These are phyloP conservation scores for Hsuehochloa calcarea DNA, from an alignment of 176 grass and related monocot genomes.

Conservation along the genomic window DNA sequence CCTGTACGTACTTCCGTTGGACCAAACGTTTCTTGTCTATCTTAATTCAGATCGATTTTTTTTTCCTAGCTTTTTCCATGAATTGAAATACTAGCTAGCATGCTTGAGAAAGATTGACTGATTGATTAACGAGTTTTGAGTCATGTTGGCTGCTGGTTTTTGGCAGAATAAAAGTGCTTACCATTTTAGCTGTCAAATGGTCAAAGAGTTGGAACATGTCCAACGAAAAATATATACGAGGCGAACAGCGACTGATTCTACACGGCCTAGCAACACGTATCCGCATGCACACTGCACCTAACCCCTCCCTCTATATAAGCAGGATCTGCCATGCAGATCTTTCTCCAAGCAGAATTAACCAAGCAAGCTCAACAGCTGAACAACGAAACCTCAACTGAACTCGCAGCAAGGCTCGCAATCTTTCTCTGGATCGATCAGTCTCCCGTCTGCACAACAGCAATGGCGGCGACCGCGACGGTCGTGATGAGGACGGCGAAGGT, in stretches of 20 bases:
- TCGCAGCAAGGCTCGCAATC: neutral
- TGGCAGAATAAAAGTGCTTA: slow-evolving; percentile 14
- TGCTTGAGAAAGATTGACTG: neutral
- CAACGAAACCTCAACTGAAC: neutral
- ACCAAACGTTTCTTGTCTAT: neutral
- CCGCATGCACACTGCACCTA: neutral
- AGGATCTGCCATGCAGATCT: neutral
- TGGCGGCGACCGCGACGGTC: neutral
- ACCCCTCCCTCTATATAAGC: slow-evolving; percentile 27
- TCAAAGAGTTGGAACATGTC: slow-evolving; percentile 30
- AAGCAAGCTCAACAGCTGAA: slow-evolving; percentile 8
- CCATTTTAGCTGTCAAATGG: neutral
- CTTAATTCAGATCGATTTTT: neutral
- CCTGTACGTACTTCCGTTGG: neutral
- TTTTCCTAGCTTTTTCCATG: neutral
- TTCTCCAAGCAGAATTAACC: neutral
- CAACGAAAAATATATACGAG: neutral
- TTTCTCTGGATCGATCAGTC: neutral
- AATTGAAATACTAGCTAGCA: no score
- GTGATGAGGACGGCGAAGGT: neutral
- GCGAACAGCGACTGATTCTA: slow-evolving; percentile 39
- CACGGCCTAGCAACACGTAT: neutral
- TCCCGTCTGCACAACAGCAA: neutral
- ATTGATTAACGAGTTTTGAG: no score
- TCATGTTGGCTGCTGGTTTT: neutral